phyloP scores from a whole-genome alignment of 2,329 filamentous ascomycete genomes.

The Fusarium sp. region DNA sequence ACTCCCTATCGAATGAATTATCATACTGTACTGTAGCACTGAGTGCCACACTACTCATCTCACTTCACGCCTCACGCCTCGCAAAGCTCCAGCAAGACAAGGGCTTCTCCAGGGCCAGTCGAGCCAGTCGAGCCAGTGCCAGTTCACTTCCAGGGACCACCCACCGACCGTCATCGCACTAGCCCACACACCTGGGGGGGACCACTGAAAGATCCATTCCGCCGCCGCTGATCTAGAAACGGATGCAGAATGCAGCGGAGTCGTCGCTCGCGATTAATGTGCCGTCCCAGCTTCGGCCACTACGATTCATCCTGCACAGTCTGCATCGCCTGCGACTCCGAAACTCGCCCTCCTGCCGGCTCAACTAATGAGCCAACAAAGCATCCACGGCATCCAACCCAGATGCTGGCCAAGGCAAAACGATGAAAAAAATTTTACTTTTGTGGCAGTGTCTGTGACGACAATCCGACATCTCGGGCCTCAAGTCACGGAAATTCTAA shows the following conservation, averaged over 20 bases:
- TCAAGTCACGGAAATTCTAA: constrained; percentile 2
- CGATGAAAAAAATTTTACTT: constrained; percentile 14
- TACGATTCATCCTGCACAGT: constrained; percentile 31
- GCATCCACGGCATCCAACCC: constrained; percentile 1
- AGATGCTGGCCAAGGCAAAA: constrained; percentile 3
- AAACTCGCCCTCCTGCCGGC: background rate
- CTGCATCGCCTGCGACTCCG: too few relatives aligned
- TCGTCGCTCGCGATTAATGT: constrained; percentile 39
- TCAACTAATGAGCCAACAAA: constrained; percentile 16
- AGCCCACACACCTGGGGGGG: constrained; percentile 25
- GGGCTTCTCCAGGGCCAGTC: constrained; percentile 5
- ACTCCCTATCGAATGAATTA: constrained; percentile 6
- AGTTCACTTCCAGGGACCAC: constrained; percentile 19
- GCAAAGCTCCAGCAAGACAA: constrained; percentile 6
- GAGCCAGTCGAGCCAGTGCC: background rate
- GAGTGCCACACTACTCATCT: background rate
- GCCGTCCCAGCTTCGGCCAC: constrained; percentile 42
- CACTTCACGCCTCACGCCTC: background rate
- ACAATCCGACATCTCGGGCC: constrained; percentile 17
- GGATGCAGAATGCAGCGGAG: constrained; percentile 40
- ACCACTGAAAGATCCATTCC: constrained; percentile 38
- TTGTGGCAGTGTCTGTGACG: constrained; percentile 27
- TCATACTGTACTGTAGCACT: constrained; percentile 3
- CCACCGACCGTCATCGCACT: constrained; percentile 19
- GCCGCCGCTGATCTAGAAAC: constrained; percentile 46